Conservation (phyloP, 2,329 filamentous ascomycete species). For the Penicillium olsonii region DNA sequence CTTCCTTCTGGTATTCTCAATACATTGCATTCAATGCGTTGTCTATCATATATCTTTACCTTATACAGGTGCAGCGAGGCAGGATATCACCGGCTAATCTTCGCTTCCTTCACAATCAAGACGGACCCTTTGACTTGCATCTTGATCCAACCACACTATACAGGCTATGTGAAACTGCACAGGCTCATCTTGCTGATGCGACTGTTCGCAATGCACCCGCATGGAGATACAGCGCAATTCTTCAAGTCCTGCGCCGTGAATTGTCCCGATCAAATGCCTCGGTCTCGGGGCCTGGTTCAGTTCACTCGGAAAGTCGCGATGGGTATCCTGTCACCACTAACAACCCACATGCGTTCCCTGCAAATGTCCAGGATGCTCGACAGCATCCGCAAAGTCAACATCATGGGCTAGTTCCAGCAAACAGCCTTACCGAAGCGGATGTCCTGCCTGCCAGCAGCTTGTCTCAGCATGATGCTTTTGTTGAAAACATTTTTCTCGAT, state of each 20-base stretch:
- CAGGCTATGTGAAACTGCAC: conserved; percentile 16
- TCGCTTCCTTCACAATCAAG: neutral
- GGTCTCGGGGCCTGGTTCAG: neutral
- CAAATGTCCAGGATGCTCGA: neutral
- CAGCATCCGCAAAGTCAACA: neutral
- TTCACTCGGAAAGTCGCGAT: neutral
- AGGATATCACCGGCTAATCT: conserved; percentile 11
- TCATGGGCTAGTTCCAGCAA: neutral
- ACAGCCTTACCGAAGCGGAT: neutral
- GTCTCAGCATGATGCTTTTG: neutral
- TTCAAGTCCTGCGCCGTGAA: conserved; percentile 21
- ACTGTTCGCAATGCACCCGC: conserved; percentile 22
- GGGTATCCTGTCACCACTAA: neutral
- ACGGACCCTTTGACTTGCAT: neutral
- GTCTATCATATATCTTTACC: conserved; percentile 24
- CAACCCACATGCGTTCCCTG: neutral
- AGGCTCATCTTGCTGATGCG: conserved; percentile 19
- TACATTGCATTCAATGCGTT: conserved; percentile 28
- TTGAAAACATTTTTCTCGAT: conserved; percentile 6
- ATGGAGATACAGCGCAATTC: conserved; percentile 22
- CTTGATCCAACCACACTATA: conserved; percentile 18
- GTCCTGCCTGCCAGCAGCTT: neutral
- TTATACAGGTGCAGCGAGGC: conserved; percentile 21
- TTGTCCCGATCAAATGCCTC: conserved; percentile 3
- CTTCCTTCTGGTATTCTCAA: conserved; percentile 27